phyloP scores from a whole-genome alignment of 306 rosid species.

The Pterocarpus macrocarpus region DNA sequence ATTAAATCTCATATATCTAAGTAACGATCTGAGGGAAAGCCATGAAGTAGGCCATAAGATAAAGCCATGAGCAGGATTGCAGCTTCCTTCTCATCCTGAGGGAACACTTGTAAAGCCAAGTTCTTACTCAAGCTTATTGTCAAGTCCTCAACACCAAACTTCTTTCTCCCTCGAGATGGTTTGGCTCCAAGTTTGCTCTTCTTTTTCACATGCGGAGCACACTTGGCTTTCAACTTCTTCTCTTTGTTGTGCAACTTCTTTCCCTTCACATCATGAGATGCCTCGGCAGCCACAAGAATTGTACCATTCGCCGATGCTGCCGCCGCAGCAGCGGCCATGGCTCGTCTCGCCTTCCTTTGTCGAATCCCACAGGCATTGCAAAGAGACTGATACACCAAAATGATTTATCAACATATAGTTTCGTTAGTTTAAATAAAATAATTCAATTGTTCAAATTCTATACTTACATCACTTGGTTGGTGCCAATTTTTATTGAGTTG shows the following conservation, averaged over 20 bases:
- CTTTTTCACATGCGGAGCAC: constrained; percentile 54
- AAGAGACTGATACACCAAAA: constrained; percentile 63
- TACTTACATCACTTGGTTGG: background rate
- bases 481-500: background rate
- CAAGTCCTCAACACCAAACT: constrained; percentile 64
- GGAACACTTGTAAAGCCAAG: constrained; percentile 67
- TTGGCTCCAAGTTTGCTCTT: constrained; percentile 51
- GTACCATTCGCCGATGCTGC: constrained; percentile 59
- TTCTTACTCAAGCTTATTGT: constrained; percentile 58
- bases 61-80: constrained; percentile 91
- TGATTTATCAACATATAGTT: background rate
- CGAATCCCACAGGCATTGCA: constrained; percentile 96
- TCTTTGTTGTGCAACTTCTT: constrained; percentile 48
- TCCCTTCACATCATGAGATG: constrained; percentile 41
- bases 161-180: constrained; percentile 46
- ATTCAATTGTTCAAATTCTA: background rate
- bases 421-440: background rate
- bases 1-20: constrained; percentile 35
- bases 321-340: constrained; percentile 62
- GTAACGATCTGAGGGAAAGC: constrained; percentile 49
- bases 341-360: constrained; percentile 89
- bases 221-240: constrained; percentile 46
- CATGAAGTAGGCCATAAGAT: constrained; percentile 80
- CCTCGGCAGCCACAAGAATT: constrained; percentile 25
- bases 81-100: constrained; percentile 89